Evolutionary conservation across 768 basidiomycete genomes (phyloP).

Genomic region (Hortiboletus flavorubellus): DNA sequence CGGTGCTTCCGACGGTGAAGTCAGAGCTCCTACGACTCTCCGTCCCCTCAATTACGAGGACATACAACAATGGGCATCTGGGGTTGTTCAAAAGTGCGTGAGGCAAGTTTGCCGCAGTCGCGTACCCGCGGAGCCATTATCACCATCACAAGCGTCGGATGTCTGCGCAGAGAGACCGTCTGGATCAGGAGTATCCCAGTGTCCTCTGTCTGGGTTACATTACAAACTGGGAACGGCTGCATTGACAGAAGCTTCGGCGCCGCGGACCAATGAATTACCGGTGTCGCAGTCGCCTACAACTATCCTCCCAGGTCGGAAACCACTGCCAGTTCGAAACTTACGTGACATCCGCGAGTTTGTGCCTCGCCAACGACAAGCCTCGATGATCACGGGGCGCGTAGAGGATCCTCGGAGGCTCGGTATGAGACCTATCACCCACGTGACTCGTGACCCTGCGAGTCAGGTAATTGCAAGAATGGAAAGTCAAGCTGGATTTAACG

Average conservation of each 20-base stretch:
- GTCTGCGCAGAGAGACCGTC: slow-evolving; percentile 28
- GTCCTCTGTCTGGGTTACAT: slow-evolving; percentile 26
- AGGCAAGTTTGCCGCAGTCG: slow-evolving; percentile 15
- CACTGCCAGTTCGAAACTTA: slow-evolving; percentile 4
- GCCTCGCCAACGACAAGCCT: slow-evolving; percentile 16
- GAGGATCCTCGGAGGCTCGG: background rate
- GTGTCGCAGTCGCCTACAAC: background rate
- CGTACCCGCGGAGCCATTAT: slow-evolving; percentile 9
- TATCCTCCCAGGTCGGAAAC: background rate
- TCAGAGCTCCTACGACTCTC: slow-evolving; percentile 2
- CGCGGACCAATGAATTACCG: background rate
- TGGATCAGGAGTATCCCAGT: slow-evolving; percentile 18
- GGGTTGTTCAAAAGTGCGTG: slow-evolving; percentile 25
- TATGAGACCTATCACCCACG: background rate
- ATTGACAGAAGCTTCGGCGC: background rate
- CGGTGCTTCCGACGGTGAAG: slow-evolving; percentile 9
- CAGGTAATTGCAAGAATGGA: slow-evolving; percentile 25
- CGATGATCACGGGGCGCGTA: background rate
- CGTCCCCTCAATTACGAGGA: slow-evolving; percentile 21
- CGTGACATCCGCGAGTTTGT: slow-evolving; percentile 27
- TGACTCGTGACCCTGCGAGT: slow-evolving; percentile 16
- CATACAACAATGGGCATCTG: slow-evolving; percentile 24
- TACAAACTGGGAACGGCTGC: slow-evolving; percentile 12
- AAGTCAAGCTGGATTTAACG: slow-evolving; percentile 9
- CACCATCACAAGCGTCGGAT: slow-evolving; percentile 27